Base-by-base conservation (phyloP, 345 rosid genomes). In the Stellera chamaejasme region DNA sequence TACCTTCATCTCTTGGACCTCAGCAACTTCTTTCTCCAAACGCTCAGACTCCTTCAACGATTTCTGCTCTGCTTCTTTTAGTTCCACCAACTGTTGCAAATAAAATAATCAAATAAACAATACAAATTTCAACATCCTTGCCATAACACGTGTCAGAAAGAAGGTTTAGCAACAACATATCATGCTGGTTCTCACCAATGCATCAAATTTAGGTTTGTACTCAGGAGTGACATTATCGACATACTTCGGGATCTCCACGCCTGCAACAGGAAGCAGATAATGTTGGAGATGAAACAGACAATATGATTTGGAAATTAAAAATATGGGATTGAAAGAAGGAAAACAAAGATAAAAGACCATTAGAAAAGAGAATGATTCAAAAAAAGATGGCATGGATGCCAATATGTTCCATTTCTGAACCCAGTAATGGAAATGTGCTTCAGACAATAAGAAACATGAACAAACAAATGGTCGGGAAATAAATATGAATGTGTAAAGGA, bases 1-100 rank as follows among this genome's bases (percentile, higher is more conserved):
- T 67, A 90, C 99, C 92, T 89, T 94, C 62, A 90, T 65, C 69
- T 93, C 99, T 71, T 79, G 83, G 59, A 93, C 92, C 4, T 89
- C 97, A 4, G 48, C 80, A 47, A 93, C 81, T 78, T 89, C 99
- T 77, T 87, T 85, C 72, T 89, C 97, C 65, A 93, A 41, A 2
- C 81, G 74, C 59, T 80, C 85, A 6, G 97, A 90, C 72, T 90
- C 95, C 75, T 85, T 87, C 6, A 79, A 73, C 59, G 99, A 94
- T 65, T 76, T 68, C 71, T 79, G 66, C 68, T 94, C 96, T 19
- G 96, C 99, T 61, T 84, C 92, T 79, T 93, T 89, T 74, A 93
- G 67, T 72, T 93, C 97, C 53, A 89, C 88, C 81, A 85, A 44
- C 97, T 93, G 66, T 2, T 62, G 5, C 48, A 26, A 60, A 49